Evolutionary conservation across 2,329 filamentous ascomycete genomes (phyloP).

Genomic region (Botryotinia globosa): DNA sequence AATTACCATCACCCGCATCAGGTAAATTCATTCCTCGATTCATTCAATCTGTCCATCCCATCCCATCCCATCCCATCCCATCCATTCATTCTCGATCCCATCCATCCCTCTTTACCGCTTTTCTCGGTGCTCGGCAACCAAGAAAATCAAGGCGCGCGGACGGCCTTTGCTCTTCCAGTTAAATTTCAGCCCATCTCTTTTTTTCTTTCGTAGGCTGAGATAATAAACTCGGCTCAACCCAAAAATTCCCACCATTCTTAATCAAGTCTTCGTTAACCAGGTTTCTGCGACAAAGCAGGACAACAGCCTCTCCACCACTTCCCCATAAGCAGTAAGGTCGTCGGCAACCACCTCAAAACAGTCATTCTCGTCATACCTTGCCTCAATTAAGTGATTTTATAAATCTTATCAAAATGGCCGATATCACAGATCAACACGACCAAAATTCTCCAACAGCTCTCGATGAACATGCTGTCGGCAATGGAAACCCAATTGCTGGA

Average conservation of each 20-base stretch:
- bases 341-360: conserved; percentile 39
- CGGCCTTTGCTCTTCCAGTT: conserved; percentile 12
- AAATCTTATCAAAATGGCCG: conserved; percentile 58
- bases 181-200: conserved; percentile 20
- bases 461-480: conserved; percentile 72
- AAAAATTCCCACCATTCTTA: conserved; percentile 36
- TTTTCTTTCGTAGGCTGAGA: conserved; percentile 5
- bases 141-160: conserved; percentile 6
- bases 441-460: conserved; percentile 71
- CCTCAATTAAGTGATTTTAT: conserved; percentile 19
- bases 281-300: conserved; percentile 39
- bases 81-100: not conserved
- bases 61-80: not conserved
- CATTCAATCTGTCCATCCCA: not conserved
- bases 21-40: conserved; percentile 14
- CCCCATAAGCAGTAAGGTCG: conserved; percentile 40
- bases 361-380: conserved; percentile 40
- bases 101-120: conserved; percentile 1
- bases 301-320: conserved; percentile 34
- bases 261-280: conserved; percentile 38
- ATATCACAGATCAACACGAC: conserved; percentile 75
- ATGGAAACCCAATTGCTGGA: conserved; percentile 58
- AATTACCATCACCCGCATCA: not conserved
- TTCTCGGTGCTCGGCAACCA: conserved; percentile 12
- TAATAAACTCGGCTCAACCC: conserved; percentile 31